phyloP scores from a whole-genome alignment of 805 yeast genomes.

The Candida quercuum region DNA sequence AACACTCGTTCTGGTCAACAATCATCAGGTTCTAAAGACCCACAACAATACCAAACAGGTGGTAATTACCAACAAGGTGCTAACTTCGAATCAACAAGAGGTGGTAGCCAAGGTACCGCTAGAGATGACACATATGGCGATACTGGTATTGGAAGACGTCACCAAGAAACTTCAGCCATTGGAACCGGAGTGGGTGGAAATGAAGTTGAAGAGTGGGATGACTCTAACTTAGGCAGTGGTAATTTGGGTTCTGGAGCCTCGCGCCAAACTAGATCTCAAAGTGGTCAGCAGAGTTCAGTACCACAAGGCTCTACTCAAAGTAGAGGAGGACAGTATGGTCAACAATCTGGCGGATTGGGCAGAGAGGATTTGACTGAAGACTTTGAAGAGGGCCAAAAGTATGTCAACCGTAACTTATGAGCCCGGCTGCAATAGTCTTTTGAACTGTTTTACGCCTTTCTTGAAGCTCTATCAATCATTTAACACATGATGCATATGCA shows the following conservation, averaged over 20 bases:
- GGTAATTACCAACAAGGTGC: background rate
- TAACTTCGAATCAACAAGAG: background rate
- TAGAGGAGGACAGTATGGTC: constrained; percentile 9
- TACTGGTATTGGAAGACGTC: constrained; percentile 7
- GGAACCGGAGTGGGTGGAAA: background rate
- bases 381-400: constrained; percentile 21
- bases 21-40: constrained; percentile 12
- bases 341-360: constrained; percentile 17
- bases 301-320: constrained; percentile 1
- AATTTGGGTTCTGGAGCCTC: background rate
- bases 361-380: constrained; percentile 19
- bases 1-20: constrained; percentile 14
- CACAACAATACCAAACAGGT: constrained; percentile 11
- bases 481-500: background rate
- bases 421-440: background rate
- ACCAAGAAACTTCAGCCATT: constrained; percentile 1
- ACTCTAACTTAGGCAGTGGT: background rate
- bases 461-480: no score
- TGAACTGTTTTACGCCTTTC: no score
- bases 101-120: background rate
- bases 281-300: no score
- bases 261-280: background rate
- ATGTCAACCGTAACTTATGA: constrained; percentile 22
- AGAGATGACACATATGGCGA: constrained; percentile 1
- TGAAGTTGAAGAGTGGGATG: background rate